Evolutionary conservation across 176 grass and related monocot genomes (phyloP).

Genomic region (Tillandsia fasciculata): DNA sequence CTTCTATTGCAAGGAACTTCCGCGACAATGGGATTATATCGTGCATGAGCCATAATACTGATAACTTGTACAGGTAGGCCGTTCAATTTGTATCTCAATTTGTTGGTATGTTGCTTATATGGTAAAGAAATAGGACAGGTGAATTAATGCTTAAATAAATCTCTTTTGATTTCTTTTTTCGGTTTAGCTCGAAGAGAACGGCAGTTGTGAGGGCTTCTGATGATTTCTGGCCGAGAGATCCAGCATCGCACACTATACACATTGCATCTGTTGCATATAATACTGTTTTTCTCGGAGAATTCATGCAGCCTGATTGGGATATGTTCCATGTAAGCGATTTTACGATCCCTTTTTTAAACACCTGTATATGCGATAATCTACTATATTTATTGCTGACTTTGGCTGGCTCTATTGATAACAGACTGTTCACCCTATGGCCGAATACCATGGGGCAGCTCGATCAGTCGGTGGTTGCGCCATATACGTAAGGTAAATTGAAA

Average conservation of each 20-base stretch:
- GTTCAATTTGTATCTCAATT: background rate
- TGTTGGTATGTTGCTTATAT: background rate
- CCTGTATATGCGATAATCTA: background rate
- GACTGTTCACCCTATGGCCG: slow-evolving; percentile 63
- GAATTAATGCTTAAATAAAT: background rate
- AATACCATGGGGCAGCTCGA: slow-evolving; percentile 61
- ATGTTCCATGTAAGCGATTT: slow-evolving; percentile 71
- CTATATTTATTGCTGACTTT: background rate
- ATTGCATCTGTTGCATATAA: slow-evolving; percentile 76
- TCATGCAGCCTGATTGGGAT: slow-evolving; percentile 87
- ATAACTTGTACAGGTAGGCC: slow-evolving; percentile 60
- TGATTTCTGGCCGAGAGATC: slow-evolving; percentile 79
- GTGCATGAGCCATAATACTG: slow-evolving; percentile 92
- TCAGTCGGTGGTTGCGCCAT: slow-evolving; percentile 69
- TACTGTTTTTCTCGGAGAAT: slow-evolving; percentile 61
- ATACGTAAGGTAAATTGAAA: slow-evolving; percentile 54
- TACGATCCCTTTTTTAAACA: background rate
- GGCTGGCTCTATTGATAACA: slow-evolving; percentile 10
- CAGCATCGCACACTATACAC: slow-evolving; percentile 71
- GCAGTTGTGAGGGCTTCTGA: slow-evolving; percentile 82
- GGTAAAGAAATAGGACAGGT: background rate
- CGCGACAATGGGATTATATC: slow-evolving; percentile 65
- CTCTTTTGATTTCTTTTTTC: background rate
- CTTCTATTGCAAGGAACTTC: slow-evolving; percentile 62
- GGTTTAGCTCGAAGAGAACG: slow-evolving; percentile 47